These are phyloP conservation scores for Neocallimastix lanati DNA, from an alignment of 192 early-diverging fungal species.

Conservation along the genomic window DNA sequence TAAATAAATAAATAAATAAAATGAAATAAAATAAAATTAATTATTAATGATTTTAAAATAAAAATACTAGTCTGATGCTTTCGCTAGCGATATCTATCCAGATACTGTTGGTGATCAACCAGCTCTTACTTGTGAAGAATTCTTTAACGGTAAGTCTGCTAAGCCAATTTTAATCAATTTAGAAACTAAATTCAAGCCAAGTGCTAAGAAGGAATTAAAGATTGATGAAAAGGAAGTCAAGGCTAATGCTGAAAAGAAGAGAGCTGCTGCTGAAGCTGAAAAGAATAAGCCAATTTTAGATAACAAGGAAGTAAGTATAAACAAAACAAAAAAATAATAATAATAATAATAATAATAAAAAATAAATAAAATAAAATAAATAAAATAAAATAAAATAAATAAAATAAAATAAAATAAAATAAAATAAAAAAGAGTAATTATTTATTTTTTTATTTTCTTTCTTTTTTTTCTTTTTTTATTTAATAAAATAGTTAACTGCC, in stretches of 20 bases:
- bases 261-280: background rate
- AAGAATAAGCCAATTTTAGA: background rate
- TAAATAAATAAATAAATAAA: too few species aligned
- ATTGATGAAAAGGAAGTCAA: background rate
- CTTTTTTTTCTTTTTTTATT: too few species aligned
- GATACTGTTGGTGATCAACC: conserved; percentile 61
- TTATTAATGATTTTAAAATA: too few species aligned
- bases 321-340: too few species aligned
- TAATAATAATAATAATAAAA: too few species aligned
- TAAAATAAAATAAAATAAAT: too few species aligned
- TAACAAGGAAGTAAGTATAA: background rate
- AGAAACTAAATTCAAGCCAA: conserved; percentile 43
- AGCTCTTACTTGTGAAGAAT: conserved; percentile 77
- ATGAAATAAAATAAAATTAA: too few species aligned
- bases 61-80: conserved; percentile 60
- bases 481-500: background rate
- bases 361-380: too few species aligned
- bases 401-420: too few species aligned
- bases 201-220: conserved; percentile 30
- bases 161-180: conserved; percentile 56
- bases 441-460: too few species aligned
- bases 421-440: too few species aligned
- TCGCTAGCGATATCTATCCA: conserved; percentile 93
- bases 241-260: background rate
- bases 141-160: conserved; percentile 67